Evolutionary conservation across 768 basidiomycete species (phyloP).

Genomic region (Tylopilus vinaceipallidus): DNA sequence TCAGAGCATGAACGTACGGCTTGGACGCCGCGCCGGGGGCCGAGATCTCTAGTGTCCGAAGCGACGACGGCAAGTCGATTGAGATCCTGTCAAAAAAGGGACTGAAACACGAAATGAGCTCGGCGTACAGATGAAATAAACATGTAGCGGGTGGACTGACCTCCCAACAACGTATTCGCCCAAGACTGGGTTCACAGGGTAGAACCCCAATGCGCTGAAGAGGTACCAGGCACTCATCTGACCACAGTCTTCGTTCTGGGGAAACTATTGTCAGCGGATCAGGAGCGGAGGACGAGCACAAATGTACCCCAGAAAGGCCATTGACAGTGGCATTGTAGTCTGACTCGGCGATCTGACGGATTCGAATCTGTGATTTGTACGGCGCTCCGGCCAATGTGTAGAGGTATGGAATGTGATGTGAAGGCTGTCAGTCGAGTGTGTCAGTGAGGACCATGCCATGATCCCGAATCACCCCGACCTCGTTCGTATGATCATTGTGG

Average conservation of each 20-base stretch:
- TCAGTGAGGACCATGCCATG: conserved; percentile 3
- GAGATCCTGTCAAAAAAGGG: conserved; percentile 55
- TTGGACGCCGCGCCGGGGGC: conserved; percentile 57
- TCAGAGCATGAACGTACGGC: conserved; percentile 59
- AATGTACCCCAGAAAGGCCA: conserved; percentile 71
- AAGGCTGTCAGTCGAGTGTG: conserved; percentile 49
- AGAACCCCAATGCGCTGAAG: conserved; percentile 80
- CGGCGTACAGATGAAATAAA: neutral
- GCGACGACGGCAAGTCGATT: conserved; percentile 48
- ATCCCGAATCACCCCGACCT: conserved; percentile 35
- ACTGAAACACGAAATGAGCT: conserved; percentile 16
- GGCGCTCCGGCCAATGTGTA: conserved; percentile 73
- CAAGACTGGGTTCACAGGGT: conserved; percentile 80
- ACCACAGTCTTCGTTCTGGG: conserved; percentile 83
- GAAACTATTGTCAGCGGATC: neutral
- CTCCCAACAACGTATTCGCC: conserved; percentile 75
- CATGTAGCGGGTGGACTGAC: too few species aligned
- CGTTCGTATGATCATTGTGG: conserved; percentile 82
- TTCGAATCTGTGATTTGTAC: conserved; percentile 66
- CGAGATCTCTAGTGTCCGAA: conserved; percentile 44
- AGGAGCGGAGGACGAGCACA: neutral
- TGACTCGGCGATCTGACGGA: conserved; percentile 58
- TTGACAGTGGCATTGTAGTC: conserved; percentile 68
- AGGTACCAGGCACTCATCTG: conserved; percentile 92
- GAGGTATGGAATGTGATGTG: conserved; percentile 83